Percentiles rank a stretch among this genome's conserved stretches.
phyloP scores from a whole-genome alignment of 352 stramenopile genomes.

The Globisporangium cystogenes region DNA sequence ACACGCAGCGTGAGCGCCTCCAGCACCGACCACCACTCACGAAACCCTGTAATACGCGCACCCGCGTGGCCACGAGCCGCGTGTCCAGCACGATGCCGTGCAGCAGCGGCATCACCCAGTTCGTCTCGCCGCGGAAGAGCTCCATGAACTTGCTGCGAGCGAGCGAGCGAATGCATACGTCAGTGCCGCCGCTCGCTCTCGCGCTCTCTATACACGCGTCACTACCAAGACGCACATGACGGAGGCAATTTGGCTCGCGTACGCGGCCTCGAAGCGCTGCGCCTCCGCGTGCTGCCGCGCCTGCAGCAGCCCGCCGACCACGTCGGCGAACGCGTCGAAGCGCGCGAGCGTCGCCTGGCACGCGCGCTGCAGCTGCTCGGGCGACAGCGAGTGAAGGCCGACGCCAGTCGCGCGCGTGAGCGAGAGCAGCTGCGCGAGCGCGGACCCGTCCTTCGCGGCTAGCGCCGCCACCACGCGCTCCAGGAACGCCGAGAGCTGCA shows the following conservation, averaged over 20 bases:
- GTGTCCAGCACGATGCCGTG: conserved; percentile 80
- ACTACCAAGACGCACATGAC: conserved; percentile 68
- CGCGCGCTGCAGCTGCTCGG: conserved; percentile 43
- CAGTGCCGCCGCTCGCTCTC: no score
- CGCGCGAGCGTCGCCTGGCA: conserved; percentile 51
- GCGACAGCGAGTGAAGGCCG: conserved; percentile 38
- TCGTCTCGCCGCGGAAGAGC: conserved; percentile 76
- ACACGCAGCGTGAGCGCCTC: not conserved
- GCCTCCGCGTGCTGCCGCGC: conserved; percentile 52
- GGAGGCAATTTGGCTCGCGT: conserved; percentile 56
- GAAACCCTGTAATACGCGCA: no score
- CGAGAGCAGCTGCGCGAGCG: conserved; percentile 50
- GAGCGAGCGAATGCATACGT: no score
- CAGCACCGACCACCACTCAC: no score
- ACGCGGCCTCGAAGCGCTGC: conserved; percentile 45
- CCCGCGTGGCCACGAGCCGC: conserved; percentile 55
- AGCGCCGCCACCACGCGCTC: conserved; percentile 54
- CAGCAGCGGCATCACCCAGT: conserved; percentile 82
- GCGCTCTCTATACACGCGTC: no score
- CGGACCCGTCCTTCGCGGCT: conserved; percentile 32
- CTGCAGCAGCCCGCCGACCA: conserved; percentile 54
- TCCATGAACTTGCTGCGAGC: conserved; percentile 82
- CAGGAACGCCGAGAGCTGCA: conserved; percentile 60
- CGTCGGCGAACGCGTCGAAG: conserved; percentile 50
- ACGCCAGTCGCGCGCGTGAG: conserved; percentile 26